These are phyloP conservation scores for Quercus variabilis DNA, from an alignment of 306 rosid genomes.

Conservation along the genomic window DNA sequence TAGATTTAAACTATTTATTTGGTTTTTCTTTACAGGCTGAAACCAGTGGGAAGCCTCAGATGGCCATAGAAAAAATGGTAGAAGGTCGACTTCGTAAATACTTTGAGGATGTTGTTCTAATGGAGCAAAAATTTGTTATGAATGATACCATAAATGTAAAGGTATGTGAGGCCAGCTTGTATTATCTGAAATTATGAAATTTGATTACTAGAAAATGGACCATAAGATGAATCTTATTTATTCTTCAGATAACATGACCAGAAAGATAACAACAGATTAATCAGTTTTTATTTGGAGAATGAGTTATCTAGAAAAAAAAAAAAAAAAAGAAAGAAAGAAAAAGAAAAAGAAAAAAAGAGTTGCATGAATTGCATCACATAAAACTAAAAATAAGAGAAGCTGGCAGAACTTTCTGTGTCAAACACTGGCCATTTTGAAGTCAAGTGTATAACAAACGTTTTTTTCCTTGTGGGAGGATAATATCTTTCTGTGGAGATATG, in stretches of 20 bases:
- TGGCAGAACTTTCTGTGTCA: too few relatives aligned
- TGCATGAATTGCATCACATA: too few relatives aligned
- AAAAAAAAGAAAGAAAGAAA: accelerated
- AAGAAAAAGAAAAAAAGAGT: too few relatives aligned
- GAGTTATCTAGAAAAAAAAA: too few relatives aligned
- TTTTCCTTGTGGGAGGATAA: too few relatives aligned
- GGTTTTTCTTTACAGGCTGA: constrained; percentile 64
- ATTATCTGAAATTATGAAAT: background rate
- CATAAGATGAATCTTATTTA: background rate
- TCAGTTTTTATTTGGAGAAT: background rate
- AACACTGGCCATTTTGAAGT: too few relatives aligned
- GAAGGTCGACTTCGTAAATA: constrained; percentile 92
- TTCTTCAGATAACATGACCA: background rate
- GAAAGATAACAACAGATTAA: background rate
- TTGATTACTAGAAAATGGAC: background rate
- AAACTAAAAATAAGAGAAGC: too few relatives aligned
- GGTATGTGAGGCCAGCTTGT: constrained; percentile 38
- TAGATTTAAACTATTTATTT: background rate
- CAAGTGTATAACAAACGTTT: too few relatives aligned
- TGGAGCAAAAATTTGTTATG: constrained; percentile 84
- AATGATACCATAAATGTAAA: constrained; percentile 63
- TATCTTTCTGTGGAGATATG: too few relatives aligned
- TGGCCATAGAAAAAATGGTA: constrained; percentile 91
- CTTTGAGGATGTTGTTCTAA: constrained; percentile 83
- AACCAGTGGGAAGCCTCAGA: constrained; percentile 74